Evolutionary conservation across 306 rosid genomes (phyloP), one percentile per base, ranked within the genome.

Genomic region (Quercus suber): DNA sequence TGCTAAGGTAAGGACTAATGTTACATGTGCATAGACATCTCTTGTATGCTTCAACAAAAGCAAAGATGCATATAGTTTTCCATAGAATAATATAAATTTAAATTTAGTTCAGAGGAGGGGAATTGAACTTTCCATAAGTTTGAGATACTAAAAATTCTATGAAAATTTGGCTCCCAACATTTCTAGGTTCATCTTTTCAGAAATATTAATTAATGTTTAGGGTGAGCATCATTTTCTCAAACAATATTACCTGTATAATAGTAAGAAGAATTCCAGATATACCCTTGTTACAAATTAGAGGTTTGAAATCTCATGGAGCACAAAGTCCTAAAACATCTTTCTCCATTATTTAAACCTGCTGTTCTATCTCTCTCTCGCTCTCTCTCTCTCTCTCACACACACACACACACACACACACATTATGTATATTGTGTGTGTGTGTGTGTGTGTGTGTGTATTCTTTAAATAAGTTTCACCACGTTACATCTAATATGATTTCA

Each of bases 1-100:
- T 85, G 97, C 98, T 6, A 95, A 89, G 97, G 99, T 91, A 82
- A 76, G 82, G 55, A 51, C 45, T 7, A 58, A 60, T 70, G 41
- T 73, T 79, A 49, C 78, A 49, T 52, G 45, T 72, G 20, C 9
- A 27, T 60, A n/a, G 65, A 78, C 33, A 17, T 75, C 79, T 82
- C 28, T 45, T 30, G 28, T 28, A 25, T 56, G 69, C 41, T 35
- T 27, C 25, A 43, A 33, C 69, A 33, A 74, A 12, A 25, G 25
- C 25, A 55, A 74, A 55, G 45, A 23, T 71, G 28, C 53, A 19
- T 75, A 17, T 23, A 30, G 41, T 49, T 28, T 69, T 49, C 41
- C 73, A 52, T 30, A 63, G 75, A 71, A 75, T 43, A 15, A 27
- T 5, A 69, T 59, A 27, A 69, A 58, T 55, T 68, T 35, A 59